Conservation (phyloP, 2,329 filamentous ascomycete species). For the Monosporascus cannonballus region DNA sequence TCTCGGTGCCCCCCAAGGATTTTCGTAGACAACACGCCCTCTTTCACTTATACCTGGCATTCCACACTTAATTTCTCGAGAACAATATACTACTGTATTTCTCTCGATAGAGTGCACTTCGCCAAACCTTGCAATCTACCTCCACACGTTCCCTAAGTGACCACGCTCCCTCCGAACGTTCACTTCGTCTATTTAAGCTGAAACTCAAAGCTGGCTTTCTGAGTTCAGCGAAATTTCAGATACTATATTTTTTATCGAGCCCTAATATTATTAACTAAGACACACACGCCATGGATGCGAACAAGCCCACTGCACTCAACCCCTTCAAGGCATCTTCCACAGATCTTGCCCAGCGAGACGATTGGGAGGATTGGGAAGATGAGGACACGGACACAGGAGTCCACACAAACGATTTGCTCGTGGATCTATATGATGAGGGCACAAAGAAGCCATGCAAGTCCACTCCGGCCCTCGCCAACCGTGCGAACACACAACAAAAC, state of each 20-base stretch:
- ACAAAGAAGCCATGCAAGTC: constrained; percentile 8
- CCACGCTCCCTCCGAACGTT: constrained; percentile 3
- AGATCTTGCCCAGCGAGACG: constrained; percentile 24
- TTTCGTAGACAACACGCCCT: constrained; percentile 1
- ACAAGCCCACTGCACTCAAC: constrained; percentile 12
- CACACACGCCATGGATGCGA: constrained; percentile 16
- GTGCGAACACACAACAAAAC: constrained; percentile 11
- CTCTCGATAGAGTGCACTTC: background rate
- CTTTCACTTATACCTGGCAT: constrained; percentile 8
- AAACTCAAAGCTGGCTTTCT: constrained; percentile 22
- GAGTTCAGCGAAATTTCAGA: constrained; percentile 14
- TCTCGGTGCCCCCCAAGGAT: constrained; percentile 5
- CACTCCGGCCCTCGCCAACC: constrained; percentile 6
- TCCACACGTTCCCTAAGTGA: background rate
- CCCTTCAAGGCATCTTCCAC: constrained; percentile 12
- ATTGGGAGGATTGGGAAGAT: constrained; percentile 23
- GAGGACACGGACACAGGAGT: constrained; percentile 10
- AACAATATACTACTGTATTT: background rate
- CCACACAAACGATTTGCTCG: constrained; percentile 14
- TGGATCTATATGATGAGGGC: constrained; percentile 16
- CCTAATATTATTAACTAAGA: constrained; percentile 1
- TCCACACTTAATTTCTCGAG: constrained; percentile 11
- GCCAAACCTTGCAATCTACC: constrained; percentile 1
- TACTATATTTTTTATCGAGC: constrained; percentile 5
- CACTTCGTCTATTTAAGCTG: constrained; percentile 4